Evolutionary conservation across 2,329 filamentous ascomycete genomes (phyloP).

Genomic region (Monilinia vaccinii-corymbosi): DNA sequence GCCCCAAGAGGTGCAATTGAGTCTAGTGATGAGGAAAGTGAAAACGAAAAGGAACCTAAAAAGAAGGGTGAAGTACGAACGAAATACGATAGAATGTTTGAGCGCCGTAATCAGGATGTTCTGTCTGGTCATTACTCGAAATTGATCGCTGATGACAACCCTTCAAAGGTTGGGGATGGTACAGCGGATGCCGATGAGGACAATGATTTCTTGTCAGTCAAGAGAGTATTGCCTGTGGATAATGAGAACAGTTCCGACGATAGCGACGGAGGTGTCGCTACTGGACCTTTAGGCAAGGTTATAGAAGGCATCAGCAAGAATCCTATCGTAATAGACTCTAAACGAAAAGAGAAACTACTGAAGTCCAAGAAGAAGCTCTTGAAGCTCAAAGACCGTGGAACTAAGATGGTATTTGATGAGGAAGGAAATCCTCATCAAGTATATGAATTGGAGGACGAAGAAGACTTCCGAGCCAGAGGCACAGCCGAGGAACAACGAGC

Average conservation of each 20-base stretch:
- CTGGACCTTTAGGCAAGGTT: conserved; percentile 42
- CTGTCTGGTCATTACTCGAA: conserved; percentile 90
- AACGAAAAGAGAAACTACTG: conserved; percentile 90
- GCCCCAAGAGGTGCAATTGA: conserved; percentile 57
- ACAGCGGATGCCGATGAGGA: conserved; percentile 54
- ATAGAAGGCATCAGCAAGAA: conserved; percentile 60
- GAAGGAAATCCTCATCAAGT: conserved; percentile 77
- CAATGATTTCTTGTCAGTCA: conserved; percentile 81
- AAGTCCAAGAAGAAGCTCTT: conserved; percentile 89
- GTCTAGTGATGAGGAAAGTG: conserved; percentile 52
- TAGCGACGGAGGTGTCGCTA: conserved; percentile 31
- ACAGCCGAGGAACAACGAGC: conserved; percentile 66
- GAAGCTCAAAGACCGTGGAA: conserved; percentile 80
- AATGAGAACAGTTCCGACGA: conserved; percentile 37
- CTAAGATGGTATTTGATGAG: conserved; percentile 84
- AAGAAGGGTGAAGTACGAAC: conserved; percentile 73
- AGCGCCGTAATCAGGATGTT: conserved; percentile 90
- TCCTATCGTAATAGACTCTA: conserved; percentile 80
- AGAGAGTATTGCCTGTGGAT: conserved; percentile 70
- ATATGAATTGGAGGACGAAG: conserved; percentile 83
- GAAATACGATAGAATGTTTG: conserved; percentile 97
- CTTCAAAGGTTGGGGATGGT: conserved; percentile 34
- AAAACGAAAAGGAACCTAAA: conserved; percentile 45
- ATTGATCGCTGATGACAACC: conserved; percentile 57
- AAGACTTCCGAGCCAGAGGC: conserved; percentile 67